Base-by-base conservation (phyloP, 805 yeast species). In the Ogataea wickerhamii region DNA sequence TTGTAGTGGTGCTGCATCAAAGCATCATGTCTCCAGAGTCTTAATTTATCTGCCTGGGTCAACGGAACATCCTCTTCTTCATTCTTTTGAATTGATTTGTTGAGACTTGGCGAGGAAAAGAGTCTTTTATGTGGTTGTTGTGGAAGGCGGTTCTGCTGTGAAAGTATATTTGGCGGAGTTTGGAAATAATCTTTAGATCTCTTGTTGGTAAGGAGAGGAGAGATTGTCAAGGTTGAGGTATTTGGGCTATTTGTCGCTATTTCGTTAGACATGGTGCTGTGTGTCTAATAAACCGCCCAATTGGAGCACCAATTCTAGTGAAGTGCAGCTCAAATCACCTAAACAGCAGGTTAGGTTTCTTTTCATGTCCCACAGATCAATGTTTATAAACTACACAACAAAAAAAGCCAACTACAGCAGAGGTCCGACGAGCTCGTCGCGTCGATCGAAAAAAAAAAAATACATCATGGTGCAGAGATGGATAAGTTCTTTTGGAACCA, bases 21-120 rank as follows among this genome's bases (percentile, higher is more conserved):
- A 0, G 98, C 95, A 55, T 88, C 96, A 47, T 88, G 94, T 33
- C 98, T 68, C 98, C 98, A 93, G 20, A 86, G 67, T 32, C 98
- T 65, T 24, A 93, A 70, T 49, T 81, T 79, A 47, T 91, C 97
- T 0, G 89, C 93, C 41, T 85, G 93, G 0, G 95, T 74, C 28
- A 77, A 54, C 5, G 82, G 82, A 36, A 67, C 41, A 18, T 59
- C 60, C 13, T 50, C 54, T 17, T 52, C 58, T 6, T 41, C 49
- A n/a, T 43, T 49, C 37, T 40, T 34, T 21, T 36, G 40, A 34
- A 42, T 35, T 12, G 48, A 20, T 38, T 44, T 51, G 28, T 45
- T 21, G 12, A 45, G 36, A 36, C 49, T 55, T 17, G 58, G 58
- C 12, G 58, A 53, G 4, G 61, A 52, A 25, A 48, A 48, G 21